phyloP scores from a whole-genome alignment of 371 early-diverging fungal species.

The Phascolomyces articulosus region DNA sequence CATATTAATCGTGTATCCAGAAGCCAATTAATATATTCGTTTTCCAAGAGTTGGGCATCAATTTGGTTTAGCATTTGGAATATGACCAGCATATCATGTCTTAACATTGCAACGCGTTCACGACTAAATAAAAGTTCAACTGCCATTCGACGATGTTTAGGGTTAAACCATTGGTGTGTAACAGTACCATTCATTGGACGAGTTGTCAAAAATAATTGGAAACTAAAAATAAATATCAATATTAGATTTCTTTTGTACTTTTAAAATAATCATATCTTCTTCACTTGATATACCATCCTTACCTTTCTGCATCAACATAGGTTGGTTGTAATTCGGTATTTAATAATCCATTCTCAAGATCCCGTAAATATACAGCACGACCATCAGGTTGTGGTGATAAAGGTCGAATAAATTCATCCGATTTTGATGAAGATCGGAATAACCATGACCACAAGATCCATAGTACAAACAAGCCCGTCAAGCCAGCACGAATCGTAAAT shows the following conservation, averaged over 20 bases:
- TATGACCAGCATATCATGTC: slow-evolving; percentile 58
- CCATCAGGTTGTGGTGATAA: slow-evolving; percentile 17
- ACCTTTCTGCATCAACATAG: slow-evolving; percentile 36
- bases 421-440: slow-evolving; percentile 9
- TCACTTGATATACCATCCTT: background rate
- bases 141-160: slow-evolving; percentile 53
- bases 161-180: slow-evolving; percentile 35
- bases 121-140: slow-evolving; percentile 54
- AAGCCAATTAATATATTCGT: slow-evolving; percentile 65
- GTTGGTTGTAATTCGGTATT: slow-evolving; percentile 21
- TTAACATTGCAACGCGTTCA: slow-evolving; percentile 58
- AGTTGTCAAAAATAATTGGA: slow-evolving; percentile 20
- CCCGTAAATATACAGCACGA: slow-evolving; percentile 57
- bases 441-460: slow-evolving; percentile 28
- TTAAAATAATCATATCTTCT: background rate
- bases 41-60: slow-evolving; percentile 55
- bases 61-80: slow-evolving; percentile 61
- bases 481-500: slow-evolving; percentile 15
- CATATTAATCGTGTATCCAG: slow-evolving; percentile 58
- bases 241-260: background rate
- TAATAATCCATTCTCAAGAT: slow-evolving; percentile 51
- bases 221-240: slow-evolving; percentile 5
- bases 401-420: slow-evolving; percentile 8
- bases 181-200: background rate
- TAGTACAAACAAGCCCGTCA: slow-evolving; percentile 12